Base-by-base conservation (phyloP, 345 rosid genomes). In the Gossypium thurberi region DNA sequence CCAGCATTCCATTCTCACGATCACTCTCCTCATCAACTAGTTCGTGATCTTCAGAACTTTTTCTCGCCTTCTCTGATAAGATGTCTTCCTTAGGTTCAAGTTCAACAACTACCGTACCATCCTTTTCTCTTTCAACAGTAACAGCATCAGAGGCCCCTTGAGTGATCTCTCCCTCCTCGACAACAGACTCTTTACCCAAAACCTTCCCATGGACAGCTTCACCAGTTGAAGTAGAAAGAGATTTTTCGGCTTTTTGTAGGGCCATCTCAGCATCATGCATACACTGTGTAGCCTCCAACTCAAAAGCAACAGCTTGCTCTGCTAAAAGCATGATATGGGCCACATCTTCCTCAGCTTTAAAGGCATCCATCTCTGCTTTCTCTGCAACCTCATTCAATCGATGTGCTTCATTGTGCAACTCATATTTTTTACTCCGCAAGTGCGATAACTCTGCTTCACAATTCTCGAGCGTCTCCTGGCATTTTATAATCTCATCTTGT, bases 231-330 rank as follows among this genome's bases (percentile, higher is more conserved):
- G 14, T 25, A 23, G 63, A 23, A 58, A 11, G 63, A 58, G 63
- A 25, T 33, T 58, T 58, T 25, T 58, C 63, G 12, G 40, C 63
- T 25, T 37, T 58, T 58, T 58, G 40, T 58, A 58, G 37, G 63
- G 63, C 14, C 26, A 58, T 58, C 40, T 58, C 63, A 23, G 63
- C 63, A 58, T 25, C 63, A 58, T 58, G 25, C 63, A 58, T 37
- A 25, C 15, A 17, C 63, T 58, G 33, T 25, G 17, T 26, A 58
- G 63, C 63, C 37, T 58, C 63, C 37, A 58, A 58, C 26, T 58
- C 63, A 58, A 58, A 58, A 58, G 63, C 40, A 58, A 58, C 63
- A 58, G 63, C 63, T 58, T 58, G 63, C 63, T 58, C 63, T 26
- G 40, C 63, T 25, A 58, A 58, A 58, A 58, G 63, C 63, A 58